Conservation (phyloP, 495 filamentous ascomycete genomes). For the Tuber indicum region DNA sequence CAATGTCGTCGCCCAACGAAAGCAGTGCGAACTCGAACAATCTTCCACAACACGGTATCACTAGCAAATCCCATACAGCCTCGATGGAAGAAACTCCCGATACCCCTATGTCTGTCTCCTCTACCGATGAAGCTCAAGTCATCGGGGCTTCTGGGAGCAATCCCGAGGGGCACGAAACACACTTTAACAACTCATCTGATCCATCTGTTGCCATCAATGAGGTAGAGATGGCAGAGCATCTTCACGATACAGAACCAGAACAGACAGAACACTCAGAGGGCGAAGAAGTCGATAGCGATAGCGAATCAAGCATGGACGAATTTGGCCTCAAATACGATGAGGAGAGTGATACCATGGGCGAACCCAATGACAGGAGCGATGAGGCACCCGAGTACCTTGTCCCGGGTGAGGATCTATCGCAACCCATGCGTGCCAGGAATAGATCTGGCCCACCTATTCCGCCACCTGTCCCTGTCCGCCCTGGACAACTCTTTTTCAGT, state of each 20-base stretch:
- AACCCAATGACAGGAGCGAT: background rate
- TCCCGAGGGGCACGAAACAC: no score
- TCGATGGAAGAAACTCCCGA: background rate
- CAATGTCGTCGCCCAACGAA: background rate
- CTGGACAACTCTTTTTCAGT: constrained; percentile 27
- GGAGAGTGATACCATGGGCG: background rate
- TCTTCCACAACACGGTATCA: background rate
- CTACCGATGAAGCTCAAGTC: background rate
- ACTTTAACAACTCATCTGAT: background rate
- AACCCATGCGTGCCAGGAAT: background rate
- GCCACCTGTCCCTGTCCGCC: constrained; percentile 1
- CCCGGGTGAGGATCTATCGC: background rate
- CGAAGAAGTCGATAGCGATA: background rate
- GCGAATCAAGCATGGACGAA: background rate
- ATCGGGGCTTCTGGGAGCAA: rapidly evolving
- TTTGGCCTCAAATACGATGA: background rate
- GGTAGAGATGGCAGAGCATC: rapidly evolving
- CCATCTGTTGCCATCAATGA: background rate
- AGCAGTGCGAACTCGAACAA: background rate
- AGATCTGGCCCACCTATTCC: background rate
- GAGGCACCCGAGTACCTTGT: background rate
- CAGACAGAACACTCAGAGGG: background rate
- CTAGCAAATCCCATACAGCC: background rate
- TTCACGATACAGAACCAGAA: background rate
- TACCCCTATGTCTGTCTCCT: background rate